Percentiles rank a stretch among this genome's conserved stretches.
Conservation (phyloP, 2,329 filamentous ascomycete genomes). For the Pseudogymnoascus sp. region DNA sequence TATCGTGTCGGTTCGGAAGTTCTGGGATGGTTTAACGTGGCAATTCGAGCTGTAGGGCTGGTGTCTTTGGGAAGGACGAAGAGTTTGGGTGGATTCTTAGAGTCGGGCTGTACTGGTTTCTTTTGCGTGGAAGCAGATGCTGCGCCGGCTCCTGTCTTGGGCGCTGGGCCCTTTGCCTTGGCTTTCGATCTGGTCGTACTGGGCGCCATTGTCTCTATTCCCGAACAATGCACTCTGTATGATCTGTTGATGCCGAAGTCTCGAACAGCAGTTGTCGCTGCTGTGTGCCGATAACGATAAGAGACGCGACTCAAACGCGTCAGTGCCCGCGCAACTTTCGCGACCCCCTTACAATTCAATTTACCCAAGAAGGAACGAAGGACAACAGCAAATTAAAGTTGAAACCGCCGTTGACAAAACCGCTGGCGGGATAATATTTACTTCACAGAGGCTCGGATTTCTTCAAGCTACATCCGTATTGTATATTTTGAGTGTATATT, state of each 20-base stretch:
- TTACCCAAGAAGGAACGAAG: conserved; percentile 6
- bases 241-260: conserved; percentile 4
- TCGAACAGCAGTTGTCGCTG: background rate
- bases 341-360: conserved; percentile 6
- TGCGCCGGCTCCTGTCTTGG: conserved; percentile 18
- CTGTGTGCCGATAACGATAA: background rate
- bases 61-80: conserved; percentile 55
- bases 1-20: conserved; percentile 49
- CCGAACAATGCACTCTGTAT: background rate
- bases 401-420: background rate
- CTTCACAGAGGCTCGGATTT: background rate
- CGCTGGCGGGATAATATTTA: conserved; percentile 5
- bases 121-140: conserved; percentile 25
- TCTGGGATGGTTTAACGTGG: conserved; percentile 54
- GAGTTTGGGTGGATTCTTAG: conserved; percentile 42
- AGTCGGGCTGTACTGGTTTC: conserved; percentile 25
- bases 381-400: conserved; percentile 3
- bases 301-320: conserved; percentile 6
- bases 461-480: background rate
- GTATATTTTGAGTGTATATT: conserved; percentile 5
- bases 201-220: conserved; percentile 9
- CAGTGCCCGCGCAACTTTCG: background rate
- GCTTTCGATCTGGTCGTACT: conserved; percentile 9
- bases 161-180: conserved; percentile 6
- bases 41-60: conserved; percentile 46